Evolutionary conservation across 2,329 filamentous ascomycete species (phyloP), one percentile per base, ranked within the genome.

Genomic region (Aureobasidium zeae): DNA sequence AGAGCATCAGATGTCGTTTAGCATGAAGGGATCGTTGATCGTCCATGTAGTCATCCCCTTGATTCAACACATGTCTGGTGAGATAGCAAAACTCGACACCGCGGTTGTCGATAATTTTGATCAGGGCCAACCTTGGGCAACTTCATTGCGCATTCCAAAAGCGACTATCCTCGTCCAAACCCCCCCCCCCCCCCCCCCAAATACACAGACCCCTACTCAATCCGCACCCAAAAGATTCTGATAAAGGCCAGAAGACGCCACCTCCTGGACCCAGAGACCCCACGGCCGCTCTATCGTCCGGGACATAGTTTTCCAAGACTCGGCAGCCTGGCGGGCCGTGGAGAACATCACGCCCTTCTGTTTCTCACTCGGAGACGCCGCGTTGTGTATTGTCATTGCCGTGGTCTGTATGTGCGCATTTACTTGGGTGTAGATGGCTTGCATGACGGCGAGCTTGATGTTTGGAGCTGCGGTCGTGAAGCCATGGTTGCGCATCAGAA

Each of bases 401-500:
- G 58, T 57, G 2, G 62, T 61, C 51, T 69, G 67, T 4, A 68
- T 57, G 5, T 52, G 51, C 1, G 68, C 68, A 48, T 70, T 70
- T 47, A 59, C 55, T 45, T 61, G 55, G 0, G 68, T 69, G 46
- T 71, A 71, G 2, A 71, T 52, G 1, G 64, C 62, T 13, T 63
- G 54, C 42, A 63, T 62, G 5, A 71, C 65, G 2, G 58, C 64
- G 37, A 61, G 56, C 48, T 66, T 55, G 26, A 71, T 62, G 43
- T 53, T 58, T 0, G 49, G 48, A 1, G 58, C 67, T 5, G 61
- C 46, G 2, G 60, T 56, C 1, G 68, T 67, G 49, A 65, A 68
- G 2, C 68, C 69, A 47, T 72, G 67, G 3, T 64, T 60, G 2
- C 61, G 55, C 68, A 71, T 70, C 34, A 72, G 53, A 1, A 68